These are phyloP conservation scores for Starmerella floricola DNA, from an alignment of 805 yeast species.

Conservation along the genomic window DNA sequence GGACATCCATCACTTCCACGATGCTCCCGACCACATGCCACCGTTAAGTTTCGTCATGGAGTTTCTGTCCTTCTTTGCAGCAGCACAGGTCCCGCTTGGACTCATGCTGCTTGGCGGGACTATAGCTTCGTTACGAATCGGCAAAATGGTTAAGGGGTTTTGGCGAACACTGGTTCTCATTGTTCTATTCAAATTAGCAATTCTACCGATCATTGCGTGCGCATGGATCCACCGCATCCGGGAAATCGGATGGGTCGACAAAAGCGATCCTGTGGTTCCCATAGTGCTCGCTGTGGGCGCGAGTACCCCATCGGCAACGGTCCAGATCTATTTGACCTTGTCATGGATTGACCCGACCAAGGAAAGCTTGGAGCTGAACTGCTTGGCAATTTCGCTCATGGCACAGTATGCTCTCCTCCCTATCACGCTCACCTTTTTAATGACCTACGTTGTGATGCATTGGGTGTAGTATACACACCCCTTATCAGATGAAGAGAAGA, in stretches of 20 bases:
- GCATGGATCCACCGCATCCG: conserved; percentile 51
- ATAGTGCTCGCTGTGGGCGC: conserved; percentile 64
- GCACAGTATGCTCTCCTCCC: conserved; percentile 59
- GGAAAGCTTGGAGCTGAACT: conserved; percentile 54
- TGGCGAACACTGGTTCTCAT: conserved; percentile 47
- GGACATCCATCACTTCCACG: conserved; percentile 38
- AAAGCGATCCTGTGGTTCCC: conserved; percentile 45
- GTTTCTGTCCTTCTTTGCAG: conserved; percentile 63
- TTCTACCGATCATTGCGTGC: conserved; percentile 71
- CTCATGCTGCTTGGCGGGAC: conserved; percentile 76
- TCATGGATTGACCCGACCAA: conserved; percentile 44
- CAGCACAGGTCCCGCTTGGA: conserved; percentile 83
- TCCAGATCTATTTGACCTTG: conserved; percentile 79
- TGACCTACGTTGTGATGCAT: conserved; percentile 46
- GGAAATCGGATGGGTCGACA: conserved; percentile 50
- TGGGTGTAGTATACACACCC: too few relatives aligned
- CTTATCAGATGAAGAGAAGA: too few relatives aligned
- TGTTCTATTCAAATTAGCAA: conserved; percentile 44
- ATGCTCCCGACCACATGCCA: conserved; percentile 78
- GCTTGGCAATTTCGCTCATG: conserved; percentile 64
- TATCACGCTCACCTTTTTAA: conserved; percentile 59
- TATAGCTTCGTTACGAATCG: conserved; percentile 57
- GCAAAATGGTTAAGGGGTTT: conserved; percentile 53
- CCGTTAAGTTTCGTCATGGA: conserved; percentile 80
- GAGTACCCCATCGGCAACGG: conserved; percentile 79